phyloP scores from a whole-genome alignment of 768 basidiomycete genomes.

The Phylloporus sp. region DNA sequence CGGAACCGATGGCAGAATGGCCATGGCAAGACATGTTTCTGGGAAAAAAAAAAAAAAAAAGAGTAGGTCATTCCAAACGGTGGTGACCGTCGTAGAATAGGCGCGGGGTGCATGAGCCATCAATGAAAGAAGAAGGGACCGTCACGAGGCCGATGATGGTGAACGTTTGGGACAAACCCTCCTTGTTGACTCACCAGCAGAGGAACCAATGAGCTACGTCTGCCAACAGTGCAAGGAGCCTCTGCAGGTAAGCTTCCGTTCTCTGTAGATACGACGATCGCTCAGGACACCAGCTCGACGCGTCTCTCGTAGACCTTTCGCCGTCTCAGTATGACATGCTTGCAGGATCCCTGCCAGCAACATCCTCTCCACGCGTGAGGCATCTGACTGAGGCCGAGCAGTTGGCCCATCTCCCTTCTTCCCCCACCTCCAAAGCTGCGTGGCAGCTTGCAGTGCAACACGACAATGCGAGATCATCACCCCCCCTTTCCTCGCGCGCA shows the following conservation, averaged over 20 bases:
- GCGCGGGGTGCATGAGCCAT: too few species aligned
- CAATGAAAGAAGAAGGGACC: too few species aligned
- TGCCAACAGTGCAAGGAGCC: conserved; percentile 94
- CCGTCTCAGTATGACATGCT: conserved; percentile 89
- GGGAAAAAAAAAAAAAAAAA: background rate
- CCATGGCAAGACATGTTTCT: too few species aligned
- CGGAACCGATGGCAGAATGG: background rate
- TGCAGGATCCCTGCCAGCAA: conserved; percentile 60
- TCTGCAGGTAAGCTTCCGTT: conserved; percentile 54
- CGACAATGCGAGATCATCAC: conserved; percentile 30
- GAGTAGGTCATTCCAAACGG: too few species aligned
- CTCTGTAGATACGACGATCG: background rate
- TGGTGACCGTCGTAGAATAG: too few species aligned
- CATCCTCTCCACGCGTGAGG: conserved; percentile 40
- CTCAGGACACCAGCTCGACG: conserved; percentile 60
- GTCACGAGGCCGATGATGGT: too few species aligned
- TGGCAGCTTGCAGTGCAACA: conserved; percentile 57
- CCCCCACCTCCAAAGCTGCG: conserved; percentile 52
- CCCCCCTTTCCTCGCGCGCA: conserved; percentile 49
- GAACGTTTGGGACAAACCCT: too few species aligned
- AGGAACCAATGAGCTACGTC: conserved; percentile 52
- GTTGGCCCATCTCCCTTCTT: conserved; percentile 43
- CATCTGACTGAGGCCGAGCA: conserved; percentile 42
- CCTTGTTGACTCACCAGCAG: too few species aligned
- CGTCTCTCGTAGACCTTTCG: conserved; percentile 82